phyloP scores from a whole-genome alignment of 2,329 filamentous ascomycete species.

The Tetracladium maxilliforme region DNA sequence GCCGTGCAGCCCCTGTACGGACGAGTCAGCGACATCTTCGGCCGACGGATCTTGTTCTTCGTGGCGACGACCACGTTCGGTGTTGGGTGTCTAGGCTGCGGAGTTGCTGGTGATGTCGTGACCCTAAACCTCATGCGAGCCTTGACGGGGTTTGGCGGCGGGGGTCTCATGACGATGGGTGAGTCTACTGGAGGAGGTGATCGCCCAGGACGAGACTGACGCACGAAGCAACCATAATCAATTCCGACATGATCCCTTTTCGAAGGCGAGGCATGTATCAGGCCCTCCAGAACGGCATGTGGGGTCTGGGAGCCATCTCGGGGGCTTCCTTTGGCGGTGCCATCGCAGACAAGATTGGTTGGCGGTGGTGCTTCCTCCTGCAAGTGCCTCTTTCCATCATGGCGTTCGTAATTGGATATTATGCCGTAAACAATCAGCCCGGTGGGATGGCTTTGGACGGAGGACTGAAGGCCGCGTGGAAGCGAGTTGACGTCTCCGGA shows the following conservation, averaged over 20 bases:
- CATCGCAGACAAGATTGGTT: conserved; percentile 49
- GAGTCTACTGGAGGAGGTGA: conserved; percentile 27
- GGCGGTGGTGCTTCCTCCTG: conserved; percentile 51
- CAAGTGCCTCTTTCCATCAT: conserved; percentile 43
- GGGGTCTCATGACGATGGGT: conserved; percentile 57
- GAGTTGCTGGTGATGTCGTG: conserved; percentile 39
- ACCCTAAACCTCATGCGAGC: conserved; percentile 50
- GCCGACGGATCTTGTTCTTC: conserved; percentile 47
- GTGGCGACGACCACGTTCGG: conserved; percentile 47
- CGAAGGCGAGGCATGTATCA: conserved; percentile 41
- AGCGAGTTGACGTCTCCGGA: conserved; percentile 41
- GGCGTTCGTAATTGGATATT: conserved; percentile 35
- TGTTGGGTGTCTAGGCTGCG: conserved; percentile 50
- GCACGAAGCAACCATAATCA: conserved; percentile 36
- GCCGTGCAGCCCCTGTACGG: conserved; percentile 61
- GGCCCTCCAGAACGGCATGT: conserved; percentile 43
- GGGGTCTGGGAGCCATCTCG: conserved; percentile 45
- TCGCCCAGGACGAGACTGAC: conserved; percentile 23
- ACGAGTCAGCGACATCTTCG: conserved; percentile 55
- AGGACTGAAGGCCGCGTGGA: conserved; percentile 26
- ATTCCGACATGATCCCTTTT: conserved; percentile 49
- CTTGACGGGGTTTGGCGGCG: conserved; percentile 54
- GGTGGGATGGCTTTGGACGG: conserved; percentile 11
- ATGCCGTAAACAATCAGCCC: conserved; percentile 33
- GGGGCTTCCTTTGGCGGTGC: conserved; percentile 51